These are phyloP conservation scores for Torulaspora globosa DNA, from an alignment of 1,139 yeast genomes.

Conservation along the genomic window DNA sequence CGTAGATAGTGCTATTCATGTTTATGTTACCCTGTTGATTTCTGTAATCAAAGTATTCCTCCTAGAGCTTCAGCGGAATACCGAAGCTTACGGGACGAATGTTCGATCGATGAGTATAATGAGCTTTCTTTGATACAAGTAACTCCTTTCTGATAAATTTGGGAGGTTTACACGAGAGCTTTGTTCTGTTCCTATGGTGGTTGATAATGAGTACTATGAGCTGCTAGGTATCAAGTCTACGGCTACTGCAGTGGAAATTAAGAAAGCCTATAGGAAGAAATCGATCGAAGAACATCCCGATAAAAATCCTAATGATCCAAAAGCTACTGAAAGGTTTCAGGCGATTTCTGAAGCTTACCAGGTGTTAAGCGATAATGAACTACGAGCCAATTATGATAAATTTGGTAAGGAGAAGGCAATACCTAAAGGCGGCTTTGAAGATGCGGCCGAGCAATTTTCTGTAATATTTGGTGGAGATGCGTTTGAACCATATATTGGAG, in stretches of 20 bases:
- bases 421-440: conserved; percentile 82
- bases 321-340: conserved; percentile 63
- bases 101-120: conserved; percentile 2
- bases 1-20: not conserved
- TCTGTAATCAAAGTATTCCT: not conserved
- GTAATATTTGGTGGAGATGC: conserved; percentile 92
- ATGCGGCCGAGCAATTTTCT: conserved; percentile 83
- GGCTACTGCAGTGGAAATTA: conserved; percentile 78
- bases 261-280: conserved; percentile 84
- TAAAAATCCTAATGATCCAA: conserved; percentile 75
- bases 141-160: not conserved
- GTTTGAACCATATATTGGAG: conserved; percentile 85
- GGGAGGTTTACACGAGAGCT: not conserved
- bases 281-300: conserved; percentile 90
- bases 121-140: not conserved
- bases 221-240: conserved; percentile 56
- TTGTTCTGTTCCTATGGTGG: conserved; percentile 54
- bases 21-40: conserved; percentile 2
- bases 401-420: conserved; percentile 81
- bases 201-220: conserved; percentile 84
- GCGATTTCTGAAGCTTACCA: conserved; percentile 67
- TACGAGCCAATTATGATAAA: conserved; percentile 75
- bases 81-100: not conserved
- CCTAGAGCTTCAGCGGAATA: not conserved
- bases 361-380: conserved; percentile 69